These are phyloP conservation scores for Chlorella vulgaris DNA, from an alignment of 139 green algal genomes.

Conservation along the genomic window DNA sequence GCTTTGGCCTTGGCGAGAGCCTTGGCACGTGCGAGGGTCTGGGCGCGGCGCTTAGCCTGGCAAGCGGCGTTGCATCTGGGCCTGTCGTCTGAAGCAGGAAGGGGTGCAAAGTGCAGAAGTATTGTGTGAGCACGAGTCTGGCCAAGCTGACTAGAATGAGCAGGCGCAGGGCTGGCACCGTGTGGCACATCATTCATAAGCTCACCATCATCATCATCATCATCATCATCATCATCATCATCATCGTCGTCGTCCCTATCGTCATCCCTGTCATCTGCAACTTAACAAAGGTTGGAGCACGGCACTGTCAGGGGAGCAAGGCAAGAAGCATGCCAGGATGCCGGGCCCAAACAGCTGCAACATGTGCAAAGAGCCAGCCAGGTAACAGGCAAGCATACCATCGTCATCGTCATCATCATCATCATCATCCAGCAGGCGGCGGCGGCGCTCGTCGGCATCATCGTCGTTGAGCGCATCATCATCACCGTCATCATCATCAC, in stretches of 20 bases:
- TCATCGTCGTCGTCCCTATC: neutral
- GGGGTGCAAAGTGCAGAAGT: no score
- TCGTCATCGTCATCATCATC: no score
- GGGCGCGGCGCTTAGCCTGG: neutral
- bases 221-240: neutral
- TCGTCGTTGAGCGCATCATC: no score
- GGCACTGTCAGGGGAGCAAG: no score
- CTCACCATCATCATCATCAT: neutral
- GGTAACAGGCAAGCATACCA: no score
- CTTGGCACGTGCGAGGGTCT: neutral
- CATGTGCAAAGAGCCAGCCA: no score
- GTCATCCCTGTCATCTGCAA: neutral
- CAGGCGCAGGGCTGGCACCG: neutral
- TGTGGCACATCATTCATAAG: neutral
- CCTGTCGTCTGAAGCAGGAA: neutral
- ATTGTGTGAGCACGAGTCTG: no score
- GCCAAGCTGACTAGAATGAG: no score
- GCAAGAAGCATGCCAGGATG: no score
- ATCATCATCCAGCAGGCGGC: neutral
- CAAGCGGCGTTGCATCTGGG: neutral
- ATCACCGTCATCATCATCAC: neutral
- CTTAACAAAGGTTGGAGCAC: neutral
- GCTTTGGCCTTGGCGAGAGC: neutral
- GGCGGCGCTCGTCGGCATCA: no score
- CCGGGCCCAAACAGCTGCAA: no score